Evolutionary conservation across 1,284 basidiomycete genomes (phyloP).

Genomic region (Vanrija humicola): DNA sequence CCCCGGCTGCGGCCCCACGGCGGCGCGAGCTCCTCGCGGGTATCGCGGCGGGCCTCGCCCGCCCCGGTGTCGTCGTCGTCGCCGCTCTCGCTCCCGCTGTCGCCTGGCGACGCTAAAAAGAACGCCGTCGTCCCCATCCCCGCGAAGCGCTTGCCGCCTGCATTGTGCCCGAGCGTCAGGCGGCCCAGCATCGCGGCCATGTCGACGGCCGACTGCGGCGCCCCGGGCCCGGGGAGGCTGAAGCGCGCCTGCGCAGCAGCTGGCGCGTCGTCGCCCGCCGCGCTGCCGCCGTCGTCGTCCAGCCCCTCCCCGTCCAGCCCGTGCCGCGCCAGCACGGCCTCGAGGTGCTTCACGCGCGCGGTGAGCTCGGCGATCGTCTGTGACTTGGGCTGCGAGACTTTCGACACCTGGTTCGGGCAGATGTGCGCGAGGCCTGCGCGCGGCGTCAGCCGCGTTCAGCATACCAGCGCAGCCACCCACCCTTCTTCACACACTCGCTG

Average conservation of each 20-base stretch:
- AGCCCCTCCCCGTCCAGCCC: background rate
- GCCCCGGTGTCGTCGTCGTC: slow-evolving; percentile 8
- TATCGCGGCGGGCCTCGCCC: background rate
- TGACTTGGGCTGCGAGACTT: slow-evolving; percentile 14
- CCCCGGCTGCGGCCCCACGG: slow-evolving; percentile 12
- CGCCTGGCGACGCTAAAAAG: slow-evolving; percentile 12
- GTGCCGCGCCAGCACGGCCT: slow-evolving; percentile 11
- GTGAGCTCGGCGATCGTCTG: slow-evolving; percentile 17
- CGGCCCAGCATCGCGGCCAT: slow-evolving; percentile 19
- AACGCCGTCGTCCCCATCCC: slow-evolving; percentile 18
- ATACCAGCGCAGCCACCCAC: slow-evolving; percentile 7
- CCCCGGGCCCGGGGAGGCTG: background rate
- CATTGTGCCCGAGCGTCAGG: slow-evolving; percentile 12
- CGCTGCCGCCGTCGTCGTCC: background rate
- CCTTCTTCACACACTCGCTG: slow-evolving; percentile 20
- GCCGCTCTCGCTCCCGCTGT: slow-evolving; percentile 1
- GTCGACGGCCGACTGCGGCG: slow-evolving; percentile 5
- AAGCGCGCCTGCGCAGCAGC: too few species aligned
- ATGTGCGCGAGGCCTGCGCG: slow-evolving; percentile 12
- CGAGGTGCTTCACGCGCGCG: slow-evolving; percentile 12
- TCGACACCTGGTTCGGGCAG: slow-evolving; percentile 16
- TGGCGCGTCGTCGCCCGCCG: background rate
- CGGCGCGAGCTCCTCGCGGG: slow-evolving; percentile 1
- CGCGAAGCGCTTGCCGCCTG: slow-evolving; percentile 10
- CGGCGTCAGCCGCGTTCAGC: background rate